phyloP scores from a whole-genome alignment of 108 stramenopile genomes.

The Nitzschia sp. region DNA sequence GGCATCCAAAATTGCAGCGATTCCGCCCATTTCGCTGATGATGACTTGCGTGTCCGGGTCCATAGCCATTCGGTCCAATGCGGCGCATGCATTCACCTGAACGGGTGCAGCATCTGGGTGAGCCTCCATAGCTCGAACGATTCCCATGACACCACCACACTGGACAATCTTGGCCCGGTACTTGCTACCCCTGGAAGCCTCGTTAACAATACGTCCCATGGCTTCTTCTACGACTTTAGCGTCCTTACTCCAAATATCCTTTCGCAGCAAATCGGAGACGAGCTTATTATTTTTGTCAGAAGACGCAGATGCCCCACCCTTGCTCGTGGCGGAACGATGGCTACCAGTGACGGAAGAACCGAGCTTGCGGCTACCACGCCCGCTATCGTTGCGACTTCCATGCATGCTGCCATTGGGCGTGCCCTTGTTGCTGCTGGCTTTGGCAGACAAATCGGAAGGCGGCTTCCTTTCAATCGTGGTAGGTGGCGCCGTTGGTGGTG shows the following conservation, averaged over 20 bases:
- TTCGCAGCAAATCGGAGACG: slow-evolving; percentile 33
- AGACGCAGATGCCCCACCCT: neutral
- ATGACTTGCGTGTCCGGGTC: slow-evolving; percentile 42
- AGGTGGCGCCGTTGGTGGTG: neutral
- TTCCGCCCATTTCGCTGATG: slow-evolving; percentile 48
- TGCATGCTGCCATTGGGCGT: neutral
- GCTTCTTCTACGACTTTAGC: slow-evolving; percentile 19
- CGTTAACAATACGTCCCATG: slow-evolving; percentile 21
- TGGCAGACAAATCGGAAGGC: neutral
- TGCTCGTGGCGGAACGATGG: neutral
- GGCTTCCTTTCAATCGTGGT: neutral
- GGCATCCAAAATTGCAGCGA: slow-evolving; percentile 49
- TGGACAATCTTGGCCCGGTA: slow-evolving; percentile 21
- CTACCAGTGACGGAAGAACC: no score
- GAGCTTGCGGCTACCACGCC: neutral
- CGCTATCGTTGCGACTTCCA: neutral
- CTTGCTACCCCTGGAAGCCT: slow-evolving; percentile 25
- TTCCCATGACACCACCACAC: slow-evolving; percentile 44
- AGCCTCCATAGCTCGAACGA: slow-evolving; percentile 42
- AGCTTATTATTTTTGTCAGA: slow-evolving; percentile 19
- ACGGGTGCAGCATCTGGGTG: slow-evolving; percentile 18
- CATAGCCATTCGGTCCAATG: slow-evolving; percentile 39
- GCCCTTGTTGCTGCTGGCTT: neutral
- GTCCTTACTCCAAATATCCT: slow-evolving; percentile 46
- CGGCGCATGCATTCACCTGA: slow-evolving; percentile 33